Base-by-base conservation (phyloP, 495 filamentous ascomycete species). In the Rhypophila decipiens region DNA sequence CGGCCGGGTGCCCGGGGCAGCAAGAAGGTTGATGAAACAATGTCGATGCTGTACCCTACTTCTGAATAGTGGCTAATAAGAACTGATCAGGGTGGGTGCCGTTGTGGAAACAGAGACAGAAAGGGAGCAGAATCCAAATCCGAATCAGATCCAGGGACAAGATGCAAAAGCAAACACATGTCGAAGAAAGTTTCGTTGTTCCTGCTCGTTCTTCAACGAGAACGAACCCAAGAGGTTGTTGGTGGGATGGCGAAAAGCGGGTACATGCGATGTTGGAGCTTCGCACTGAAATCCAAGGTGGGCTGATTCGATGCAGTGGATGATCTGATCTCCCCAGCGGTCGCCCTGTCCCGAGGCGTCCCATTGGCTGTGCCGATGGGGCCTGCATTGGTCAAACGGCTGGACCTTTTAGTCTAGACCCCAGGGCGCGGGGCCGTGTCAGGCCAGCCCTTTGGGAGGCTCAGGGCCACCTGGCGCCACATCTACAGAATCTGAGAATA, bases 301-400 rank as follows among this genome's bases (percentile, higher is more conserved):
- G 60, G 57, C 60, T 63, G 60, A 63, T 63, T 60, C 52, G 42
- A 51, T 27, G 50, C 49, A 17, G 35, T 39, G 52, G 39, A 63
- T 63, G 59, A 56, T 42, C 60, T 60, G 60, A 63, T 63, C 54
- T 56, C 35, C 46, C 22, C 36, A 41, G 27, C 23, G 17, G 24
- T 21, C 22, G 10, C 2, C 9, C 15, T 29, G 18, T 38, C 57
- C 33, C 19, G 24, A n/a, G 15, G 12, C 12, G 2, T 5, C 33
- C 31, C 13, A 60, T 63, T 63, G 60, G 60, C 42, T 24, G 42
- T 24, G 11, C 19, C 2, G 15, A 7, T 17, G 10, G 8, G 31
- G 24, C 21, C 44, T 39, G 48, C 56, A 55, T 39, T 49, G 15
- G 31, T 47, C 47, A 47, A 55, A 57, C 53, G 11, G 40, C 36